phyloP scores from a whole-genome alignment of 495 filamentous ascomycete genomes.

The Podospora australis region DNA sequence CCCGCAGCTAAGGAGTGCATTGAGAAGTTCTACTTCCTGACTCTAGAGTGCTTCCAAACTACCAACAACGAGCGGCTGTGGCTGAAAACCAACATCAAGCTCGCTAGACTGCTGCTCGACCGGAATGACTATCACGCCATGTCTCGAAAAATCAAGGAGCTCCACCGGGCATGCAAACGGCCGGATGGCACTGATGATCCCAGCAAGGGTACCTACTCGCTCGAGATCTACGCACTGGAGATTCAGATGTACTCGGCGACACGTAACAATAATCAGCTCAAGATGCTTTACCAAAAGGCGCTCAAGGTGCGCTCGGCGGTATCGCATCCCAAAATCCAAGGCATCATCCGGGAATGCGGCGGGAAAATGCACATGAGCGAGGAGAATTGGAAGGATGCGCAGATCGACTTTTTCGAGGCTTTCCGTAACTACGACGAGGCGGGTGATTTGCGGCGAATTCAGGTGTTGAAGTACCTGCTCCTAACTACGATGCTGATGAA shows the following conservation, averaged over 20 bases:
- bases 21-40: conserved; percentile 92
- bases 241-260: conserved; percentile 99
- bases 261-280: conserved; percentile 94
- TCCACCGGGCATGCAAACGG: conserved; percentile 83
- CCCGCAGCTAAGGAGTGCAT: conserved; percentile 71
- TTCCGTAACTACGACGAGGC: conserved; percentile 99
- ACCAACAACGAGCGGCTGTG: conserved; percentile 97
- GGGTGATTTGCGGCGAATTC: conserved; percentile 89
- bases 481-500: conserved; percentile 98
- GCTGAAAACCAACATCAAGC: conserved; percentile 98
- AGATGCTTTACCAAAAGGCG: conserved; percentile 84
- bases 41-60: conserved; percentile 87
- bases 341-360: conserved; percentile 95
- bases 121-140: conserved; percentile 80
- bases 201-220: conserved; percentile 90
- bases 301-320: conserved; percentile 89
- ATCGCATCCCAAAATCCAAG: conserved; percentile 97
- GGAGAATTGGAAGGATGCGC: conserved; percentile 97
- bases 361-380: conserved; percentile 99
- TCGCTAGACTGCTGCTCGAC: conserved; percentile 84
- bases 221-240: conserved; percentile 94
- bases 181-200: conserved; percentile 89
- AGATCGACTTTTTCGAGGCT: conserved; percentile 96
- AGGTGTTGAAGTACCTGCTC: conserved; percentile 95
- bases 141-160: conserved; percentile 74